A percentile compares a stretch with the other conserved stretches of the same genome.
Conservation (phyloP, 2,329 filamentous ascomycete genomes). For the Colletotrichum camelliae region DNA sequence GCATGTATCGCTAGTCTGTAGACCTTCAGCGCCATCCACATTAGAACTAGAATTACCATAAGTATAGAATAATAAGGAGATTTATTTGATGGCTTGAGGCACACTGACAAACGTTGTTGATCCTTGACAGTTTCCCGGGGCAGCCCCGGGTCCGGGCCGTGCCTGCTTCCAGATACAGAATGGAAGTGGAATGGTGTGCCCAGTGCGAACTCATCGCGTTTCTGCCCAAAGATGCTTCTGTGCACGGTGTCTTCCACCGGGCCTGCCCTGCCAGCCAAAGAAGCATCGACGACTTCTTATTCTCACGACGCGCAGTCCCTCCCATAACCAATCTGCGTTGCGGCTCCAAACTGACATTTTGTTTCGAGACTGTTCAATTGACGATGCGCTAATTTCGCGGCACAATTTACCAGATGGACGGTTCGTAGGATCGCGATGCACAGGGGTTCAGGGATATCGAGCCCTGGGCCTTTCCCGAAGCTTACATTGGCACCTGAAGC, state of each 20-base stretch:
- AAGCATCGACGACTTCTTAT: background rate
- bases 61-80: background rate
- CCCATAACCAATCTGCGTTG: background rate
- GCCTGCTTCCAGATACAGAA: background rate
- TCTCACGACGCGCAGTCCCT: background rate
- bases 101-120: background rate
- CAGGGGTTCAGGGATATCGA: background rate
- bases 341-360: background rate
- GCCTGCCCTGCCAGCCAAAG: background rate
- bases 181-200: background rate
- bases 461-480: background rate
- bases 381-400: background rate
- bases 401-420: background rate
- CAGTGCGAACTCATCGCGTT: background rate
- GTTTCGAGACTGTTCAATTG: background rate
- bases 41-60: background rate
- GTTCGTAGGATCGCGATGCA: background rate
- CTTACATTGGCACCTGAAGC: background rate
- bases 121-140: background rate
- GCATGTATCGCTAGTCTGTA: background rate
- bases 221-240: background rate
- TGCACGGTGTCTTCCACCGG: background rate
- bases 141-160: background rate
- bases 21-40: background rate
- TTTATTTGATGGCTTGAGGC: background rate